phyloP scores from a whole-genome alignment of 139 green algal species.

The Pleodorina starrii region DNA sequence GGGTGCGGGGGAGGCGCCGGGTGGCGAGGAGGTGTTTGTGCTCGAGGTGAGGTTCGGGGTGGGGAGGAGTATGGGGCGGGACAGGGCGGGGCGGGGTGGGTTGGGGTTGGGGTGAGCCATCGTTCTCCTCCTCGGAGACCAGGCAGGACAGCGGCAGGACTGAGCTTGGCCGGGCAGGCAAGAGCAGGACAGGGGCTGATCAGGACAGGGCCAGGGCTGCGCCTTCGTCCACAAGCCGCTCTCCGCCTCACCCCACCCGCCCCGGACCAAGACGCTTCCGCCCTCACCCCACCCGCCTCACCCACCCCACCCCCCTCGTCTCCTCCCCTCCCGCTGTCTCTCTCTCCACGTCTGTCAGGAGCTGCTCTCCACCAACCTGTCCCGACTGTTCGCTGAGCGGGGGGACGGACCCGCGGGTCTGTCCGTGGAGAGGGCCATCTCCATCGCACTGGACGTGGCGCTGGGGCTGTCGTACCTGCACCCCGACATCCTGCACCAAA shows the following conservation, averaged over 20 bases:
- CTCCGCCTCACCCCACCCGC: background rate
- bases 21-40: background rate
- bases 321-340: background rate
- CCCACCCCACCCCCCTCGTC: background rate
- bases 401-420: no score
- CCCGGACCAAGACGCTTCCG: background rate
- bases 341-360: background rate
- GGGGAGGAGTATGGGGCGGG: background rate
- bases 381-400: background rate
- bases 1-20: background rate
- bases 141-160: background rate
- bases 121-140: no score
- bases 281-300: background rate
- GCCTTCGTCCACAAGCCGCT: background rate
- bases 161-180: background rate
- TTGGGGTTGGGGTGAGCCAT: background rate
- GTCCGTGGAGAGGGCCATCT: background rate
- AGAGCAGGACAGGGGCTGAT: background rate
- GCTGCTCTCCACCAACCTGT: background rate
- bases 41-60: background rate
- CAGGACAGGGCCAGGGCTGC: background rate
- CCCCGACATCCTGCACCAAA: background rate
- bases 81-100: background rate
- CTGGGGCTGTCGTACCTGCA: constrained; percentile 28
- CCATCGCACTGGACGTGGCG: constrained; percentile 3